phyloP scores from a whole-genome alignment of 768 basidiomycete species.

The Naganishia randhawae region DNA sequence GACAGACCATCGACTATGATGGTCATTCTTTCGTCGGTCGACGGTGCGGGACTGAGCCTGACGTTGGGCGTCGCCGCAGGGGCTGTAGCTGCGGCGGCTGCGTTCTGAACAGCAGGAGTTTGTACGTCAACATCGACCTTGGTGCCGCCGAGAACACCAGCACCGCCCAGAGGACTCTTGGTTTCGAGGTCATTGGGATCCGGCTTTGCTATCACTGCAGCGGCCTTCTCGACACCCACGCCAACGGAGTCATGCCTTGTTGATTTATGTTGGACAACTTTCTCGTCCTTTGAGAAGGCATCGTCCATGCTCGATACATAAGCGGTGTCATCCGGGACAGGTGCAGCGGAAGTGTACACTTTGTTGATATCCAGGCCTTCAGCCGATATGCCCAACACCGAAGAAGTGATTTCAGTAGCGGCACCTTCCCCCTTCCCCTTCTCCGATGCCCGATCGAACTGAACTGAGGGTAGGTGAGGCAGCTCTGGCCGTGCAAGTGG shows the following conservation, averaged over 20 bases:
- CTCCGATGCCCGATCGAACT: background rate
- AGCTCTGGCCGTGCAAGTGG: background rate
- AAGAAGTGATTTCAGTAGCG: background rate
- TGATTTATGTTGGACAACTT: no score
- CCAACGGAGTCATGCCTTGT: no score
- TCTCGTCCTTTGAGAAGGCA: no score
- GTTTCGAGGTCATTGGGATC: no score
- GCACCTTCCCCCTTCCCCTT: background rate
- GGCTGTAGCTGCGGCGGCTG: background rate
- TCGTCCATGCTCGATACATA: no score
- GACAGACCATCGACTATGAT: background rate
- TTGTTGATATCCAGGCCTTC: background rate
- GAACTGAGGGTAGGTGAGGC: background rate
- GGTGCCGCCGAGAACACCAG: no score
- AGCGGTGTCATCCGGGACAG: background rate
- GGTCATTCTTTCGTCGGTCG: background rate
- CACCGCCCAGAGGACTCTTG: no score
- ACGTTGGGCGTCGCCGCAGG: background rate
- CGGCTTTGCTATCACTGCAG: no score
- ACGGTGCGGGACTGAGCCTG: slow-evolving; percentile 8
- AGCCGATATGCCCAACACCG: background rate
- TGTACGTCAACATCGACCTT: background rate
- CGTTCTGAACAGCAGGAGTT: background rate
- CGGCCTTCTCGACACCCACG: no score
- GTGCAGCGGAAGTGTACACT: background rate